phyloP scores from a whole-genome alignment of 139 green algal species.

The Coelastrella sp. region DNA sequence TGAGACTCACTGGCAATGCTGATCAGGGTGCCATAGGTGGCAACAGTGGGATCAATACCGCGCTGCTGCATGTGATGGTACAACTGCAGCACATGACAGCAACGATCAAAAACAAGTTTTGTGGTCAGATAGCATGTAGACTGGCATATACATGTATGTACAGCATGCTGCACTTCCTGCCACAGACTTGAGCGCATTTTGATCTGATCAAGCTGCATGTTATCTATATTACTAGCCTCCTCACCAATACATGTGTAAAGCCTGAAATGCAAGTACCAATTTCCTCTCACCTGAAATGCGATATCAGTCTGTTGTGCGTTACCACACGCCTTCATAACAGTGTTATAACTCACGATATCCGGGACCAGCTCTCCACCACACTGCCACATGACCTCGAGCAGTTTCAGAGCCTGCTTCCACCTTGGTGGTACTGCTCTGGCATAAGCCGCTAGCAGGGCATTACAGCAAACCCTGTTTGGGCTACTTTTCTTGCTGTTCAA shows the following conservation, averaged over 20 bases:
- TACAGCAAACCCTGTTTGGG: slow-evolving; percentile 88
- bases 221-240: too few species aligned
- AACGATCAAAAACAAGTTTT: too few species aligned
- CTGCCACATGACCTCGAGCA: slow-evolving; percentile 83
- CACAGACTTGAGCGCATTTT: too few species aligned
- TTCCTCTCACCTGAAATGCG: slow-evolving; percentile 67
- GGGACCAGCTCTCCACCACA: slow-evolving; percentile 76
- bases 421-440: slow-evolving; percentile 79
- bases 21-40: slow-evolving; percentile 80
- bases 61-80: slow-evolving; percentile 73
- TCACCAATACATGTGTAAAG: background rate
- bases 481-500: slow-evolving; percentile 74
- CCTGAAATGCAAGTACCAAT: too few species aligned
- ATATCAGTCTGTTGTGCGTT: slow-evolving; percentile 74
- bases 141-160: too few species aligned
- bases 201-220: too few species aligned
- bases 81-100: slow-evolving; percentile 47
- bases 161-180: too few species aligned
- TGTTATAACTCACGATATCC: slow-evolving; percentile 89
- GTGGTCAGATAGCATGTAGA: too few species aligned
- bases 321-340: slow-evolving; percentile 85
- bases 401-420: slow-evolving; percentile 62
- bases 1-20: slow-evolving; percentile 63
- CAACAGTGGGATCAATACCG: slow-evolving; percentile 75
- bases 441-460: slow-evolving; percentile 89